Base-by-base conservation (phyloP, 352 stramenopile genomes). In the Pythium vanterpoolii region DNA sequence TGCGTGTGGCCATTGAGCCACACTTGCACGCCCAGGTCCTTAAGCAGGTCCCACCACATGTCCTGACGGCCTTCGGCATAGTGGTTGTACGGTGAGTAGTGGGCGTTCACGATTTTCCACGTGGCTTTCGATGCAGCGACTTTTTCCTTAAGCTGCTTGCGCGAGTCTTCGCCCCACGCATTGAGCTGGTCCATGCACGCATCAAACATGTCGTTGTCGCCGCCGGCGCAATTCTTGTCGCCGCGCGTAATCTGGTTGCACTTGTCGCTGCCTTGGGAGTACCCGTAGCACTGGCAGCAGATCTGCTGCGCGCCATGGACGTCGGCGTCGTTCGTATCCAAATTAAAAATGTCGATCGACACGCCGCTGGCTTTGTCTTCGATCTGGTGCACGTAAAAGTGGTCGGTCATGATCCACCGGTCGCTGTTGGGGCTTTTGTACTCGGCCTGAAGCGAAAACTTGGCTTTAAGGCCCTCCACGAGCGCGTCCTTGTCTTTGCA, bases 101-200 rank as follows among this genome's bases (percentile, higher is more conserved):
- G 83, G n/a, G 81, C 82, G 62, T 93, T 93, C 18, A 93, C 78
- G 23, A 90, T 88, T 63, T 93, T 93, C 78, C 79, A 93, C 18
- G 77, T 89, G 5, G 83, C 83, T 34, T 76, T 93, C 1, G 80
- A 90, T 3, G 73, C 71, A 43, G 66, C 73, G 0, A 83, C 77
- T 48, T 81, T 77, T 24, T 78, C 68, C 14, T 73, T 75, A 3
- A 90, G 68, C 53, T 72, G 69, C 24, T 62, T 56, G 6, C 80
- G 62, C 18, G 79, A 90, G 44, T 93, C 80, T 6, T 79, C 69
- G 10, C 71, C 75, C 83, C 83, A 90, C 0, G 42, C 54, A 39
- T 79, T 73, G 1, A 90, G 56, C 54, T 86, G 75, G 7, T 81
- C 67, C 72, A 90, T 87, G 56, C 83, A 93, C 0, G 77, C 74